A percentile compares a stretch with the other conserved stretches of the same genome.
phyloP scores from a whole-genome alignment of 306 rosid genomes.

The Fragaria nilgerrensis region DNA sequence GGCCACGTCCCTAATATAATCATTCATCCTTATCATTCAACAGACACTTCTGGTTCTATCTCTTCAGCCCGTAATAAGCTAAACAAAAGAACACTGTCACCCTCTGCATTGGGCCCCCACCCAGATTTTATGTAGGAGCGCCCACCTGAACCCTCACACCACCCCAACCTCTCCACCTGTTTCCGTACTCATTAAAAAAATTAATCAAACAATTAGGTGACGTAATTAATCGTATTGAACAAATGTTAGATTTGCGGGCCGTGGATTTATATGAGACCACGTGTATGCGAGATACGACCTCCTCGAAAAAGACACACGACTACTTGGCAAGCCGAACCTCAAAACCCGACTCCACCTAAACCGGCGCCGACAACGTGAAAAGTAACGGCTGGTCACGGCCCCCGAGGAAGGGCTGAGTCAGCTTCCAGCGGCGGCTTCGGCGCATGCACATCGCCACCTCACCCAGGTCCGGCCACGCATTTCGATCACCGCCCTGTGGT shows the following conservation, averaged over 20 bases:
- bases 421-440: slow-evolving; percentile 15
- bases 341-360: slow-evolving; percentile 5
- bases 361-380: slow-evolving; percentile 16
- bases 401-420: slow-evolving; percentile 13
- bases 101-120: neutral
- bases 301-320: neutral
- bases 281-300: slow-evolving; percentile 6
- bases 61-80: neutral
- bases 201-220: neutral
- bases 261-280: neutral
- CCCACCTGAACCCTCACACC: neutral
- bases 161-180: neutral
- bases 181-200: neutral
- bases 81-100: neutral
- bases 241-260: neutral
- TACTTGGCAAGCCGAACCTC: neutral
- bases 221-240: neutral
- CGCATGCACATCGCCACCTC: slow-evolving; percentile 35
- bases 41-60: neutral
- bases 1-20: neutral
- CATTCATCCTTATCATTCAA: neutral
- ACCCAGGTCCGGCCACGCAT: slow-evolving; percentile 1
- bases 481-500: slow-evolving; percentile 9
- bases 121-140: neutral
- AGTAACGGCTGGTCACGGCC: neutral